Base-by-base conservation (phyloP, 2,329 filamentous ascomycete species). In the Tolypocladium amazonense region DNA sequence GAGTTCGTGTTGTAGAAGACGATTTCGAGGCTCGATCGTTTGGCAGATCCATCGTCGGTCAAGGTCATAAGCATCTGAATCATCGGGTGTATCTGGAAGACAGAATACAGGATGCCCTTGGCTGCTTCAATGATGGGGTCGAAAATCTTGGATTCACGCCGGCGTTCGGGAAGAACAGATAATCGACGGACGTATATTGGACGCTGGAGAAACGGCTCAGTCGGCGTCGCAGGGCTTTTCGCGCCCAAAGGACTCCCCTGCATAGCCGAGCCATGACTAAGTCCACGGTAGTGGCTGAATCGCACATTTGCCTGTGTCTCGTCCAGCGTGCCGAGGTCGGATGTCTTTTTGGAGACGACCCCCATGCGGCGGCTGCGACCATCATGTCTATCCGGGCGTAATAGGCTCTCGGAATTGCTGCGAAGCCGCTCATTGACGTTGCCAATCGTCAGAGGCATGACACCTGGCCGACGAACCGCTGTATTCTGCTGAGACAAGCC, bases 231-330 rank as follows among this genome's bases (percentile, higher is more conserved):
- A n/a, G 84, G 84, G 64, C 82, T 86, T 62, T 79, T 78, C 35
- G 69, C 72, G 2, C 66, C 65, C 45, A 70, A 67, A n/a, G 75
- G 72, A 41, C 73, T 76, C 25, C 79, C 81, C 62, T 83, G 82
- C 82, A 88, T 87, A 8, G 85, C 86, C 37, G 85, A 88, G n/a
- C 85, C 85, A 63, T 88, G 84, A 63, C 85, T 88, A 43, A 88
- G 75, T 18, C 85, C 85, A 57, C 85, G 81, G 63, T 86, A 87
- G 67, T 88, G 85, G 65, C 84, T 87, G 68, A 86, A 85, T 27
- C 85, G 80, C 63, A 87, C 86, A 65, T 81, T 83, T n/a, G 75
- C 79, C 65, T 85, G 80, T 11, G 76, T 80, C 68, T 88, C 85
- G 60, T 87, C 84, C 20, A 88, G 74, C 0, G 84, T 87, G 43